Percentiles rank a stretch among this genome's conserved stretches.
Evolutionary conservation across 352 stramenopile species (phyloP).

Genomic region (Elongisporangium anandrum): DNA sequence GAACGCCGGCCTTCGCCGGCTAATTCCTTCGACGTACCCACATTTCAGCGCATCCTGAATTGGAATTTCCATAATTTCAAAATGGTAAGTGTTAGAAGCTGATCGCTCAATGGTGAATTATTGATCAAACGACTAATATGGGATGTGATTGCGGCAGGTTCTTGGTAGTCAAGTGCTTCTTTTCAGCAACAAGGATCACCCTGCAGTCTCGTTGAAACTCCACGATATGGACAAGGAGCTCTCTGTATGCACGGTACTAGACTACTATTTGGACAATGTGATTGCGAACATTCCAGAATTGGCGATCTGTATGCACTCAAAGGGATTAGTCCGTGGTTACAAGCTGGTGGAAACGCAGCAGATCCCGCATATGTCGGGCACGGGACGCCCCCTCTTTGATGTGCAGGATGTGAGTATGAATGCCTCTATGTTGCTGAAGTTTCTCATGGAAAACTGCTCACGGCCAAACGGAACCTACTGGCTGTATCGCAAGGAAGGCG

Average conservation of each 20-base stretch:
- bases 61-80: slow-evolving; percentile 88
- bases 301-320: slow-evolving; percentile 85
- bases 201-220: slow-evolving; percentile 75
- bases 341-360: slow-evolving; percentile 79
- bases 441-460: slow-evolving; percentile 82
- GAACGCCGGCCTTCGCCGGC: slow-evolving; percentile 1
- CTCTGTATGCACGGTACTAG: slow-evolving; percentile 74
- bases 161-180: slow-evolving; percentile 78
- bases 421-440: slow-evolving; percentile 83
- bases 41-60: slow-evolving; percentile 76
- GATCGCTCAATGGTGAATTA: not conserved
- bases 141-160: slow-evolving; percentile 26
- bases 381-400: slow-evolving; percentile 61
- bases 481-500: slow-evolving; percentile 77
- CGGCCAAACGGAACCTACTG: slow-evolving; percentile 83
- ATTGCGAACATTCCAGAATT: slow-evolving; percentile 86
- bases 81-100: slow-evolving; percentile 43
- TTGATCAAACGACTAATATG: not conserved
- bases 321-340: slow-evolving; percentile 79
- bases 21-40: slow-evolving; percentile 23
- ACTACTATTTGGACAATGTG: slow-evolving; percentile 88
- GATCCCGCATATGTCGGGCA: slow-evolving; percentile 78
- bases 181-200: slow-evolving; percentile 82
- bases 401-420: slow-evolving; percentile 86
- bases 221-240: slow-evolving; percentile 85